Evolutionary conservation across 768 basidiomycete species (phyloP).

Genomic region (Russula earlei): DNA sequence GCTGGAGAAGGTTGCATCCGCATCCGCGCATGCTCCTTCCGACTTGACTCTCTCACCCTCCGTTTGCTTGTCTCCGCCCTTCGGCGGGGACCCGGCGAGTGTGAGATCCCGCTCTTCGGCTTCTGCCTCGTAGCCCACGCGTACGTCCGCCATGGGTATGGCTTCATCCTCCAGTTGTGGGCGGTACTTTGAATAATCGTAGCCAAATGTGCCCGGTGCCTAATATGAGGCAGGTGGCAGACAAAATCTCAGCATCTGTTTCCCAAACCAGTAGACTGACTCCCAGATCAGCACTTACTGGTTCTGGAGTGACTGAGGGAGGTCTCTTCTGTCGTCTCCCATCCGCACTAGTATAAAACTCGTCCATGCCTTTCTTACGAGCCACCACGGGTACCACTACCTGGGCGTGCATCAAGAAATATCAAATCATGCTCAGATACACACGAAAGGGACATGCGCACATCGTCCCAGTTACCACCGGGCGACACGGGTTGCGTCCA

Average conservation of each 20-base stretch:
- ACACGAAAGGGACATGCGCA: conserved; percentile 27
- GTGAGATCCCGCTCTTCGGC: not conserved
- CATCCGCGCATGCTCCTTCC: conserved; percentile 19
- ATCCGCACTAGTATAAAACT: conserved; percentile 55
- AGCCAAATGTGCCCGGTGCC: conserved; percentile 82
- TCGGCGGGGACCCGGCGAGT: not conserved
- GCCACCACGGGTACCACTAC: conserved; percentile 81
- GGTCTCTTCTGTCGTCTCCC: conserved; percentile 50
- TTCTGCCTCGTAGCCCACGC: conserved; percentile 14
- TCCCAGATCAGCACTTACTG: conserved; percentile 36
- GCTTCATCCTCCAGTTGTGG: conserved; percentile 21
- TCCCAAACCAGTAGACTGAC: not conserved
- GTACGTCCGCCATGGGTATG: not conserved
- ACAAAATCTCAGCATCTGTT: not conserved
- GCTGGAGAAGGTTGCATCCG: conserved; percentile 40
- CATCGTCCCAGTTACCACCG: conserved; percentile 81
- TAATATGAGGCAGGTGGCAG: conserved; percentile 22
- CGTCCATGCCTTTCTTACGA: conserved; percentile 69
- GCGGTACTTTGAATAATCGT: conserved; percentile 62
- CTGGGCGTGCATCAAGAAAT: conserved; percentile 28
- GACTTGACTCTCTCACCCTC: not conserved
- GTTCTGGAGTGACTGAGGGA: conserved; percentile 36
- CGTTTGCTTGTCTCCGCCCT: not conserved
- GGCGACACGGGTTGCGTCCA: conserved; percentile 68
- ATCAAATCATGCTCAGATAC: conserved; percentile 4